Percentiles rank a stretch among this genome's conserved stretches.
Evolutionary conservation across 768 basidiomycete genomes (phyloP).

Genomic region (Hysterangium stoloniferum): DNA sequence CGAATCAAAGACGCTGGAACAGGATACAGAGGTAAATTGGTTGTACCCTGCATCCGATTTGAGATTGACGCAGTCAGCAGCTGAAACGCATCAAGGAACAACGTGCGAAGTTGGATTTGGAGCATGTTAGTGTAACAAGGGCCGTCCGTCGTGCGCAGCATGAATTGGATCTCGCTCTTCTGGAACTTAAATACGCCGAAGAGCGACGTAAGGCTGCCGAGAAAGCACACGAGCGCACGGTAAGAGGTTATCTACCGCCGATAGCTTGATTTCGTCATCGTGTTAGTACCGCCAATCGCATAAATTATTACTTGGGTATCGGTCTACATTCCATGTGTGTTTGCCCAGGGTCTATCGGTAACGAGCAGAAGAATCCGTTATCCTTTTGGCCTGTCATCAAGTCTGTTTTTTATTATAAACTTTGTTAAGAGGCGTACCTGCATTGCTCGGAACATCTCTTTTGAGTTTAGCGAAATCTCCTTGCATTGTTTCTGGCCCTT

Average conservation of each 20-base stretch:
- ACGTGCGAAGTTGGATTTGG: constrained; percentile 31
- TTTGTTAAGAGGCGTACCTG: constrained; percentile 36
- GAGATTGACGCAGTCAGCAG: constrained; percentile 11
- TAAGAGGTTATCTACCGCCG: constrained; percentile 1
- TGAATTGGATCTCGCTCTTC: constrained; percentile 50
- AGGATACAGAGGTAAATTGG: constrained; percentile 15
- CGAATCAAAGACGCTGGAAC: constrained; percentile 16
- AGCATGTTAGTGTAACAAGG: constrained; percentile 33
- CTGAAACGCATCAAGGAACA: constrained; percentile 31
- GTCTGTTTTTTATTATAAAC: not conserved
- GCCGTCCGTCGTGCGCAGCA: constrained; percentile 43
- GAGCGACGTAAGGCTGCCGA: constrained; percentile 50
- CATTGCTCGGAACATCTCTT: constrained; percentile 60
- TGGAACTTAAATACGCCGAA: constrained; percentile 56
- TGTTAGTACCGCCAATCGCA: not conserved
- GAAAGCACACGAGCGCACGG: constrained; percentile 6
- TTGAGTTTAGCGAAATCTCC: constrained; percentile 58
- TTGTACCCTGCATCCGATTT: constrained; percentile 3
- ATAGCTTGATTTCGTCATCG: constrained; percentile 1
- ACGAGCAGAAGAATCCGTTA: constrained; percentile 59
- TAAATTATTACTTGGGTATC: constrained; percentile 29
- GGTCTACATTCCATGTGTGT: constrained; percentile 66
- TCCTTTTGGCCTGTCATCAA: no score
- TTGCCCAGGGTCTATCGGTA: constrained; percentile 56
- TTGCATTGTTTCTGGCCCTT: constrained; percentile 39